phyloP scores from a whole-genome alignment of 768 basidiomycete genomes.

The Lactarius hatsudake region DNA sequence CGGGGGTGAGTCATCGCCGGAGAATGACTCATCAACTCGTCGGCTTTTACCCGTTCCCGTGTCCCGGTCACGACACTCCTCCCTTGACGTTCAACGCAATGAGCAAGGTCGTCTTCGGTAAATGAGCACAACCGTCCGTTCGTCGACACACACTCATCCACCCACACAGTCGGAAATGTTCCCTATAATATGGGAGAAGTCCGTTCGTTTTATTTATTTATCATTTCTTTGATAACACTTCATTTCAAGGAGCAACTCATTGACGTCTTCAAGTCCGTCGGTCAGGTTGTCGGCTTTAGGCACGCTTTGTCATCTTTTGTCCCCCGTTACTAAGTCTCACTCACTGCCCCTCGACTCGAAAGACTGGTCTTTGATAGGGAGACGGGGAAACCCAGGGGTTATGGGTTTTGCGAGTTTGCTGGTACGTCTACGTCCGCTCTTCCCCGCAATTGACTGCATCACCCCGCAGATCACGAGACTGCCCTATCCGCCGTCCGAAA shows the following conservation, averaged over 20 bases:
- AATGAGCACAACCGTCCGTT: not conserved
- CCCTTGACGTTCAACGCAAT: constrained; percentile 33
- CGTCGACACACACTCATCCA: not conserved
- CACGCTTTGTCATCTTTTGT: constrained; percentile 30
- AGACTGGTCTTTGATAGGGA: constrained; percentile 89
- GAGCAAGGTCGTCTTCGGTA: constrained; percentile 77
- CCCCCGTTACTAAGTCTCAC: not conserved
- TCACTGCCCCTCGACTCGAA: not conserved
- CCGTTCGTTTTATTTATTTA: constrained; percentile 28
- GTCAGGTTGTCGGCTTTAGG: constrained; percentile 88
- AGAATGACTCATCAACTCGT: not conserved
- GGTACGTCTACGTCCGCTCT: constrained; percentile 46
- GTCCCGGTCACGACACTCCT: not conserved
- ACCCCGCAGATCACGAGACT: constrained; percentile 84
- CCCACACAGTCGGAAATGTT: constrained; percentile 71
- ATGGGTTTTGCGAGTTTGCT: constrained; percentile 91
- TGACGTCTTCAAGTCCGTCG: constrained; percentile 85
- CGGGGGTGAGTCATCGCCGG: not conserved
- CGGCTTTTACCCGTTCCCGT: not conserved
- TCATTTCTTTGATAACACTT: not conserved
- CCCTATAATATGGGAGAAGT: constrained; percentile 87
- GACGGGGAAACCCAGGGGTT: constrained; percentile 92
- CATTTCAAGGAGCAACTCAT: constrained; percentile 68
- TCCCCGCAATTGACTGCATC: not conserved
- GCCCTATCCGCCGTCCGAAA: constrained; percentile 94